Evolutionary conservation across 345 rosid species (phyloP).

Genomic region (Eucalyptus curtisii): DNA sequence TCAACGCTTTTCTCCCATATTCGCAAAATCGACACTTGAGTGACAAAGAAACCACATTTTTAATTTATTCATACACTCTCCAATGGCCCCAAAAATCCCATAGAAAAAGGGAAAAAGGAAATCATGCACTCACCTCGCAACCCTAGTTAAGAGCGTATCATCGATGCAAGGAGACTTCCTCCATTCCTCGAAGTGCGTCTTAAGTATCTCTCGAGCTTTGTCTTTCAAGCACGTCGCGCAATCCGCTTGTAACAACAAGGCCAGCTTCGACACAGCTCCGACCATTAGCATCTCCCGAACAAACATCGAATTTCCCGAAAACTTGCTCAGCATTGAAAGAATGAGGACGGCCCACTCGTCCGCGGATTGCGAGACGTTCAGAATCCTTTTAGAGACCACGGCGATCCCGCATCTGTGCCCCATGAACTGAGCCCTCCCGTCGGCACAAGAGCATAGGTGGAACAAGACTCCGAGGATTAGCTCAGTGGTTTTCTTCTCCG

Average conservation of each 20-base stretch:
- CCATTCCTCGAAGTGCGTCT: conserved; percentile 40
- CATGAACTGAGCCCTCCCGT: conserved; percentile 59
- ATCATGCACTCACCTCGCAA: not conserved
- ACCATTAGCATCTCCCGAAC: conserved; percentile 48
- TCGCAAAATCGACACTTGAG: not conserved
- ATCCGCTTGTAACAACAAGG: conserved; percentile 26
- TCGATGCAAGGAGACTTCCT: conserved; percentile 45
- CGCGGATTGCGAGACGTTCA: conserved; percentile 30
- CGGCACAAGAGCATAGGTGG: conserved; percentile 57
- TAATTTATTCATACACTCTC: not conserved
- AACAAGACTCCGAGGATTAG: conserved; percentile 35
- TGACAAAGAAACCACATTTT: not conserved
- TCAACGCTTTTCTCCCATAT: not conserved
- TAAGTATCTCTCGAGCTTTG: conserved; percentile 39
- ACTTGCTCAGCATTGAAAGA: conserved; percentile 28
- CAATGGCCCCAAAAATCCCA: not conserved
- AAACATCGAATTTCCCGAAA: conserved; percentile 27
- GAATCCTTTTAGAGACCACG: conserved; percentile 36
- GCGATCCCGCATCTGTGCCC: conserved; percentile 47
- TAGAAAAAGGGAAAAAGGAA: not conserved
- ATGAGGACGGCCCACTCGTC: conserved; percentile 52
- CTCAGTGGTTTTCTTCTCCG: conserved; percentile 36
- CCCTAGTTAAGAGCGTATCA: conserved; percentile 8
- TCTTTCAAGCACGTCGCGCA: conserved; percentile 31
- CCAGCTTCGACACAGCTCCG: conserved; percentile 51